Base-by-base conservation (phyloP, 352 stramenopile species). In the Thalassiosira oceanica region DNA sequence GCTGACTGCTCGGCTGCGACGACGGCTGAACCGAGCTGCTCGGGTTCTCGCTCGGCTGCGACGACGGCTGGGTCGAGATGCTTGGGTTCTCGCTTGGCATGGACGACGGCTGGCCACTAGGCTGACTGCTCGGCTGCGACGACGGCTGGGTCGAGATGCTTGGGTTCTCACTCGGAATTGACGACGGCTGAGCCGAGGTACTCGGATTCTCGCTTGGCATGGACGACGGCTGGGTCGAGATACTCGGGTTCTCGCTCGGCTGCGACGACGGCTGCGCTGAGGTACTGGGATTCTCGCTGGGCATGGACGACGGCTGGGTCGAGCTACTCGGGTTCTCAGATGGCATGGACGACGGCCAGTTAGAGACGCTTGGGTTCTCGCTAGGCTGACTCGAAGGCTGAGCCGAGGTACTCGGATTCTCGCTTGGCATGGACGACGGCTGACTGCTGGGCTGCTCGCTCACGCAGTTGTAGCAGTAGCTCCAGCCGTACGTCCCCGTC, bases 181-280 rank as follows among this genome's bases (percentile, higher is more conserved):
- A n/a, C n/a, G n/a, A n/a, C n/a, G n/a, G n/a, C n/a, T n/a, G n/a
- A n/a, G n/a, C n/a, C n/a, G n/a, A n/a, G n/a, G n/a, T n/a, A n/a
- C n/a, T n/a, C n/a, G 44, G 29, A 51, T 18, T 35, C 13, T 52
- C 44, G 5, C 18, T 33, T 35, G 44, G 44, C 44, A 52, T 52
- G 6, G 20, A 52, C 8, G 44, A 52, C 21, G 44, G 44, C 44
- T 52, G 8, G 31, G 7, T 37, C n/a, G 31, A 37, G n/a, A n/a
- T n/a, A n/a, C n/a, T n/a, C 31, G 31, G 31, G n/a, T 37, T 13
- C 31, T 37, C 31, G 31, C 7, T 13, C 8, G 31, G 31, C 31
- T 37, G 31, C 8, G 7, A 13, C 31, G 31, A 37, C 7, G 31
- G 31, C 31, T 37, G 2, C n/a, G n/a, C 31, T 37, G 31, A 13